phyloP scores from a whole-genome alignment of 805 yeast genomes.

The Candida nonsorbophila region DNA sequence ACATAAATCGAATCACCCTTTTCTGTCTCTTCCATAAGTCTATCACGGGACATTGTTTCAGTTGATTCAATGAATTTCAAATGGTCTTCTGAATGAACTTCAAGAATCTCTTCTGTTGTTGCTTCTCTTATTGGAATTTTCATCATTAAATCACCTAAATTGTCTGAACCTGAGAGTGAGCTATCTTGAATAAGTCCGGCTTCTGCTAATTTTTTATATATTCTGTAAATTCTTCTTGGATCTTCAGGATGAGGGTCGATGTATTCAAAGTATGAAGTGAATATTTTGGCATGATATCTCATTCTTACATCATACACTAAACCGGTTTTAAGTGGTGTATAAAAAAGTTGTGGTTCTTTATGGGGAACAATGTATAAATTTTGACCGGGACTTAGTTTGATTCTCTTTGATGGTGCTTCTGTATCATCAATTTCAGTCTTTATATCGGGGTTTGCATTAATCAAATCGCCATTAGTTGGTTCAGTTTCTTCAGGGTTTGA shows the following conservation, averaged over 20 bases:
- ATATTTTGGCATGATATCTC: slow-evolving; percentile 95
- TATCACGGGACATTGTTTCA: slow-evolving; percentile 69
- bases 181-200: slow-evolving; percentile 86
- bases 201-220: slow-evolving; percentile 89
- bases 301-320: slow-evolving; percentile 93
- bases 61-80: slow-evolving; percentile 71
- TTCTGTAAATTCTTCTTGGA: slow-evolving; percentile 91
- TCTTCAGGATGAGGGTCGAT: slow-evolving; percentile 99
- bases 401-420: too few relatives aligned
- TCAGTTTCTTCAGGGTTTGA: too few relatives aligned
- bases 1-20: slow-evolving; percentile 92
- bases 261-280: slow-evolving; percentile 86
- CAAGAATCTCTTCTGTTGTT: slow-evolving; percentile 72
- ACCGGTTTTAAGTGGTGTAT: slow-evolving; percentile 82
- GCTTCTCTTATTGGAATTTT: slow-evolving; percentile 93
- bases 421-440: neutral
- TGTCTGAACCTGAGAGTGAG: slow-evolving; percentile 62
- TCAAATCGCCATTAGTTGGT: too few relatives aligned
- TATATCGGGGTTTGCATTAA: neutral
- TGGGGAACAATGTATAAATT: slow-evolving; percentile 42
- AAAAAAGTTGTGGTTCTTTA: slow-evolving; percentile 61
- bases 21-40: slow-evolving; percentile 77
- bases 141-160: slow-evolving; percentile 80
- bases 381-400: too few relatives aligned
- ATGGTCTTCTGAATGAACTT: slow-evolving; percentile 82